Evolutionary conservation across 2,329 filamentous ascomycete genomes (phyloP).

Genomic region (Hypoxylon sp.): DNA sequence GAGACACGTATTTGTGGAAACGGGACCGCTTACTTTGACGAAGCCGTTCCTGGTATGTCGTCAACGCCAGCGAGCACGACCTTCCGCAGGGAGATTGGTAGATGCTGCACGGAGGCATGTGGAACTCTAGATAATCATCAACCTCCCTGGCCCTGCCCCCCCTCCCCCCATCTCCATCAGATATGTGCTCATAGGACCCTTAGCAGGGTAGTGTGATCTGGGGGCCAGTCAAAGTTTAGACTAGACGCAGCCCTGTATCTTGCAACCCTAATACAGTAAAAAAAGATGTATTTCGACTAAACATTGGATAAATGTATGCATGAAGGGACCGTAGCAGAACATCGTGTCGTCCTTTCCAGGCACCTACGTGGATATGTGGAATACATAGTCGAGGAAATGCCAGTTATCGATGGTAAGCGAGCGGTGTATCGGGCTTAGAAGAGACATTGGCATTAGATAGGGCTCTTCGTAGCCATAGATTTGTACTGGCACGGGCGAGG

Average conservation of each 20-base stretch:
- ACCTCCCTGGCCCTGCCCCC: background rate
- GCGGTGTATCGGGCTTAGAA: slow-evolving; percentile 34
- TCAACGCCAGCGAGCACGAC: slow-evolving; percentile 26
- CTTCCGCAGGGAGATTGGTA: slow-evolving; percentile 37
- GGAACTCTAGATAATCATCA: slow-evolving; percentile 18
- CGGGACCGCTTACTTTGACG: slow-evolving; percentile 42
- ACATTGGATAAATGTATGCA: slow-evolving; percentile 3
- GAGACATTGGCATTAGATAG: slow-evolving; percentile 16
- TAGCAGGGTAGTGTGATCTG: slow-evolving; percentile 15
- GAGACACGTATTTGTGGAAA: slow-evolving; percentile 38
- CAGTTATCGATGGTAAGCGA: slow-evolving; percentile 23
- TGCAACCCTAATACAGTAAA: slow-evolving; percentile 29
- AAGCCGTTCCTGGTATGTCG: slow-evolving; percentile 31
- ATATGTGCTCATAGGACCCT: slow-evolving; percentile 21
- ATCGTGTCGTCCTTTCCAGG: background rate
- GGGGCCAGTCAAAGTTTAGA: slow-evolving; percentile 29
- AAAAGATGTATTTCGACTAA: slow-evolving; percentile 6
- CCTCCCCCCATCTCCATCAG: background rate
- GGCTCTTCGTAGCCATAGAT: slow-evolving; percentile 1
- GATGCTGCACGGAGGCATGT: slow-evolving; percentile 1
- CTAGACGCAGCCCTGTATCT: slow-evolving; percentile 12
- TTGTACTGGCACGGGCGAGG: slow-evolving; percentile 5
- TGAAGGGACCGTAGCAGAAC: slow-evolving; percentile 14
- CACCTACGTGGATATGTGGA: slow-evolving; percentile 1
- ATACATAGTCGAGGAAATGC: slow-evolving; percentile 4